Evolutionary conservation across 495 filamentous ascomycete genomes (phyloP).

Genomic region (Penicillium cataractarum): DNA sequence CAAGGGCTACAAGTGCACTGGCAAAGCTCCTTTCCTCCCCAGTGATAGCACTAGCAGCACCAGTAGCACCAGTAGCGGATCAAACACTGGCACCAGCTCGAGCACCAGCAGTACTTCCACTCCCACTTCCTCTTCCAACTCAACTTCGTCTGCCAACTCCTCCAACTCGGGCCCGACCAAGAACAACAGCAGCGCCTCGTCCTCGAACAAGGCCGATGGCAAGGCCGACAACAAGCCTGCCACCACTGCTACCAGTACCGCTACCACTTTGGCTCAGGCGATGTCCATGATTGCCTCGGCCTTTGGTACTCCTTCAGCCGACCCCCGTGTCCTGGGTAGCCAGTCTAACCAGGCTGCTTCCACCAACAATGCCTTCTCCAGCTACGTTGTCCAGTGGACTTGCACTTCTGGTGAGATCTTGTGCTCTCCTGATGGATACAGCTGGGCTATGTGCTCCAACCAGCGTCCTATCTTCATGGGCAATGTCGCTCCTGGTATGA

Average conservation of each 20-base stretch:
- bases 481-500: constrained; percentile 43
- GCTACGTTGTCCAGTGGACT: constrained; percentile 21
- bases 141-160: background rate
- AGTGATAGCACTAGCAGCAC: constrained; percentile 11
- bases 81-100: background rate
- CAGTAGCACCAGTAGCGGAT: too few relatives aligned
- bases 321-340: constrained; percentile 14
- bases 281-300: constrained; percentile 19
- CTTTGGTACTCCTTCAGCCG: constrained; percentile 17
- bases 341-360: constrained; percentile 8
- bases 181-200: constrained; percentile 1
- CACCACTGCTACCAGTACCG: constrained; percentile 10
- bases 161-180: constrained; percentile 4
- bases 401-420: constrained; percentile 39
- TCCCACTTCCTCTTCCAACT: background rate
- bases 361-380: constrained; percentile 24
- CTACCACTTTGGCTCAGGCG: constrained; percentile 1
- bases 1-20: constrained; percentile 34
- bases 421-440: constrained; percentile 42
- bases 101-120: too few relatives aligned
- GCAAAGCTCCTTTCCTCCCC: constrained; percentile 29
- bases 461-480: constrained; percentile 44
- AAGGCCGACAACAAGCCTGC: background rate
- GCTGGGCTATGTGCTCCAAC: constrained; percentile 43
- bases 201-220: background rate